Conservation (phyloP, 768 basidiomycete species). For the Termitomyces sp. region DNA sequence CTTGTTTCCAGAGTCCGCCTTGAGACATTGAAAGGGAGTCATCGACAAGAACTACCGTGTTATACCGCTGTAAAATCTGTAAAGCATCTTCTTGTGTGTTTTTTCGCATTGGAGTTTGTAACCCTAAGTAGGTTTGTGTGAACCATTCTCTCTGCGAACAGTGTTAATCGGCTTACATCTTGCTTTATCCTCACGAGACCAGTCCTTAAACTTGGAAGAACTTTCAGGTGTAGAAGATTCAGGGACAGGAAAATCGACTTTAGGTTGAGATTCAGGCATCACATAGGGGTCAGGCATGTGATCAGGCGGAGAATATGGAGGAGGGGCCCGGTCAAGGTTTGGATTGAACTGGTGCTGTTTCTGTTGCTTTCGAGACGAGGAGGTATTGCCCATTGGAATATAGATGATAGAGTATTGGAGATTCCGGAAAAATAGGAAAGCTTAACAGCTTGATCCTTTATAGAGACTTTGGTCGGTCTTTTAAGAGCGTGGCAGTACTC, state of each 20-base stretch:
- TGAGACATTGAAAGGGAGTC: constrained; percentile 58
- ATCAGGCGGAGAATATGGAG: not conserved
- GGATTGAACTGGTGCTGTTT: not conserved
- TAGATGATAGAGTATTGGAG: not conserved
- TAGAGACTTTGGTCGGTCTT: not conserved
- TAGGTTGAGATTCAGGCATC: not conserved
- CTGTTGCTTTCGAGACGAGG: not conserved
- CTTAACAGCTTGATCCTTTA: not conserved
- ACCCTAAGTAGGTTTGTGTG: constrained; percentile 7
- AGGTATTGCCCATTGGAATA: not conserved
- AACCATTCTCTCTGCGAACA: not conserved
- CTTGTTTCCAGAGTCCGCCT: constrained; percentile 49
- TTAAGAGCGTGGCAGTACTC: too few relatives aligned
- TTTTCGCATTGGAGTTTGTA: constrained; percentile 16
- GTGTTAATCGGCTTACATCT: not conserved
- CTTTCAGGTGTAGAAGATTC: not conserved
- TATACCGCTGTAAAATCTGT: constrained; percentile 42
- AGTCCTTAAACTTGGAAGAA: not conserved
- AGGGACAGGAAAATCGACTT: not conserved
- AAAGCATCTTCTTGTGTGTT: constrained; percentile 29
- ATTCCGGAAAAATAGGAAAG: not conserved
- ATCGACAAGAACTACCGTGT: constrained; percentile 60
- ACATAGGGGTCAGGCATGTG: not conserved
- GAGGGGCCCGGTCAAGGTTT: not conserved
- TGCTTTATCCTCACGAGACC: constrained; percentile 1